A percentile compares a stretch with the other conserved stretches of the same genome.
Evolutionary conservation across 257 asterid species (phyloP).

Genomic region (Nicotiana knightiana): DNA sequence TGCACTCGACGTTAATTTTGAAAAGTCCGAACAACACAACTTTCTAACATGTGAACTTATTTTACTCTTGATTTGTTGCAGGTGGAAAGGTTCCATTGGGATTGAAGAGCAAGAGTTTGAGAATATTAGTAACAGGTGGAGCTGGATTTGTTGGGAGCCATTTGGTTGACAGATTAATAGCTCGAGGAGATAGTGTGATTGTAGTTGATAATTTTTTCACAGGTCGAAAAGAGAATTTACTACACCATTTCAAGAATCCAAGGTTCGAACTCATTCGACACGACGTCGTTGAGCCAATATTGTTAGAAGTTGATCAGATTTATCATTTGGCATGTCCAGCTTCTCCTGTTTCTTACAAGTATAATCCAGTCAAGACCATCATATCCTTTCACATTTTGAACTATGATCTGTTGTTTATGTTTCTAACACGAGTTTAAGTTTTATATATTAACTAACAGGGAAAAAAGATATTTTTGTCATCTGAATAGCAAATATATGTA

Average conservation of each 20-base stretch:
- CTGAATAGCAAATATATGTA: too few relatives aligned
- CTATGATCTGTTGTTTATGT: neutral
- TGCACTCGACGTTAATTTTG: too few relatives aligned
- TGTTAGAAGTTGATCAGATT: constrained; percentile 85
- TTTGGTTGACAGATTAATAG: constrained; percentile 73
- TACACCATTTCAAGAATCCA: constrained; percentile 59
- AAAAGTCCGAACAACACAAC: too few relatives aligned
- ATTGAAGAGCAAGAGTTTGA: constrained; percentile 46
- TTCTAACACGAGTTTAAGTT: neutral
- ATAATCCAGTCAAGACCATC: constrained; percentile 86
- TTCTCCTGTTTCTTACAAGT: constrained; percentile 93
- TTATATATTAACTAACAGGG: too few relatives aligned
- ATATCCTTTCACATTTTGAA: constrained; percentile 46
- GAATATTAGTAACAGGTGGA: constrained; percentile 87
- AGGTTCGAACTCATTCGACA: constrained; percentile 80
- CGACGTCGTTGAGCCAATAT: constrained; percentile 82
- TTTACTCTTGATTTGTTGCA: neutral
- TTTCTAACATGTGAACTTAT: too few relatives aligned
- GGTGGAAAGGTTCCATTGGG: constrained; percentile 71
- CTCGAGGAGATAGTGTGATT: constrained; percentile 78
- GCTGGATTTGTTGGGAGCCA: constrained; percentile 97
- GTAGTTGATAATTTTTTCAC: constrained; percentile 84
- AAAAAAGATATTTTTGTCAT: too few relatives aligned
- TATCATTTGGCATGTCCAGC: constrained; percentile 98
- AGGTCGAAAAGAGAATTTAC: constrained; percentile 58